Evolutionary conservation across 768 basidiomycete species (phyloP).

Genomic region (Tylopilus cervinicoccineus): DNA sequence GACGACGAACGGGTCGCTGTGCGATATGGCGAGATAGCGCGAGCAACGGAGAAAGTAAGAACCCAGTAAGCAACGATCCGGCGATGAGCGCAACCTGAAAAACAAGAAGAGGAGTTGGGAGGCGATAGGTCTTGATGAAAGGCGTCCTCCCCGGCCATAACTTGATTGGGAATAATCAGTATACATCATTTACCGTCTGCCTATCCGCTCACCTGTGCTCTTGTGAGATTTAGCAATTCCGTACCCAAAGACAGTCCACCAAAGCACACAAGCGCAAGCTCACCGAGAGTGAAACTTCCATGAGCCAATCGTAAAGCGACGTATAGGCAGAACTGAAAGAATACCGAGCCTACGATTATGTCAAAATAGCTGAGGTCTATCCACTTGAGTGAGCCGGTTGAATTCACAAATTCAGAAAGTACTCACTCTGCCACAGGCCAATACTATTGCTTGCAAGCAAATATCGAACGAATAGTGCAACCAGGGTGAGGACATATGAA

Average conservation of each 20-base stretch:
- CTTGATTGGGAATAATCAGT: slow-evolving; percentile 35
- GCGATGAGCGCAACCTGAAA: slow-evolving; percentile 93
- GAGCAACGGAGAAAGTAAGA: slow-evolving; percentile 90
- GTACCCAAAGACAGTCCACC: slow-evolving; percentile 84
- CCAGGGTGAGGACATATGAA: slow-evolving; percentile 48
- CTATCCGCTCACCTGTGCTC: slow-evolving; percentile 58
- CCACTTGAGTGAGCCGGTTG: slow-evolving; percentile 3
- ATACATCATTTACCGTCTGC: not conserved
- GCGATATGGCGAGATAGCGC: slow-evolving; percentile 90
- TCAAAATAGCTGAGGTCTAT: slow-evolving; percentile 80
- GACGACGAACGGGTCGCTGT: slow-evolving; percentile 75
- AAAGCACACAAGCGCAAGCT: slow-evolving; percentile 84
- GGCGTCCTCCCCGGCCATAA: slow-evolving; percentile 76
- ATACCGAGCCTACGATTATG: slow-evolving; percentile 63
- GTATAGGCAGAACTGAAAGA: slow-evolving; percentile 92
- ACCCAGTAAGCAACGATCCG: slow-evolving; percentile 89
- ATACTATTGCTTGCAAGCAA: slow-evolving; percentile 39
- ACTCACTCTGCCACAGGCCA: slow-evolving; percentile 71
- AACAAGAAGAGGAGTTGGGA: slow-evolving; percentile 87
- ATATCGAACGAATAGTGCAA: slow-evolving; percentile 47
- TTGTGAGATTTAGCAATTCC: slow-evolving; percentile 83
- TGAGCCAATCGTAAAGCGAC: slow-evolving; percentile 86
- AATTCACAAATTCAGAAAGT: not conserved
- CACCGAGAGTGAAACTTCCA: slow-evolving; percentile 93
- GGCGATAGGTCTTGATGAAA: slow-evolving; percentile 87